Base-by-base conservation (phyloP, 2,329 filamentous ascomycete species). In the Lachnellula cervina region DNA sequence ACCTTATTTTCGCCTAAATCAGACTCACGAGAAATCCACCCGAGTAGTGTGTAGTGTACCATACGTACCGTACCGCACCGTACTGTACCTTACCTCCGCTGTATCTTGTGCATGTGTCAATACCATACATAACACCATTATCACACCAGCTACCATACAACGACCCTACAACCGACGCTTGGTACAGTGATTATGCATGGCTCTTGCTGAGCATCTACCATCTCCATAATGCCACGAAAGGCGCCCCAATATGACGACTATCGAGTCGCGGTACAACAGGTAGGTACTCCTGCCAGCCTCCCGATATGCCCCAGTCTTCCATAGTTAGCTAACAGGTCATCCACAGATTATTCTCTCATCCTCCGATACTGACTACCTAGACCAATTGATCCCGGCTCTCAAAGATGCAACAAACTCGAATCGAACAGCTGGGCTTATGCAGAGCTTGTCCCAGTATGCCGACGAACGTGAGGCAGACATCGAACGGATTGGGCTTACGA, bases 361-460 rank as follows among this genome's bases (percentile, higher is more conserved):
- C 13, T 91, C 92, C 21, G 93, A 97, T 68, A 82, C 87, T 49
- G 94, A 99, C 67, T 97, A 97, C 68, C 84, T 99, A 61, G 94
- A 97, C 70, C 93, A 97, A 69, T 77, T 99, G 50, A 96, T 97
- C 48, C 93, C 92, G 9, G 89, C 95, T 2, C 86, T 99, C 60
- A 94, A 91, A 76, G 93, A 97, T 80, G 91, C 90, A 63, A 84
- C 89, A 59, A 79, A 84, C 65, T 85, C 89, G 54, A 87, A 89
- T 69, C 81, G 89, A 67, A 87, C 86, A 6, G 79, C 79, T 40
- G 83, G 86, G 56, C 80, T 99, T 42, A 83, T 91, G 49, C 87
- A 92, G 65, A 88, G 88, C 58, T 79, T 96, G 54, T 83, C 86
- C 46, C 84, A 86, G 63, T 95, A 96, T 71, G 89, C 92, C 35